phyloP scores from a whole-genome alignment of 331 rosid genomes.

The Stylosanthes scabra region DNA sequence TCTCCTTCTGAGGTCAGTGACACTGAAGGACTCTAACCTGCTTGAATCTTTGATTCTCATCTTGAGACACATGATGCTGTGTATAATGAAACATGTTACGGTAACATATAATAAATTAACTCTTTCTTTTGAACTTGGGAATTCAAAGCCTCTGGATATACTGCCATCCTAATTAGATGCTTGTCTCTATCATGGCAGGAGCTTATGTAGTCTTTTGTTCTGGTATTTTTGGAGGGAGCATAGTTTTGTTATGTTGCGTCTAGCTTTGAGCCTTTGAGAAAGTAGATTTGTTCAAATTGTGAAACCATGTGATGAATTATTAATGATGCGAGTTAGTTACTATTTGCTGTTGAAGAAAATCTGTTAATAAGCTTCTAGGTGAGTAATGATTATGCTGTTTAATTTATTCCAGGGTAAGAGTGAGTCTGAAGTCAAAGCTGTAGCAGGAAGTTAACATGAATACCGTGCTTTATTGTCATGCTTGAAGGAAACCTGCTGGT shows the following conservation, averaged over 20 bases:
- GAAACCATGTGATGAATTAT: not conserved
- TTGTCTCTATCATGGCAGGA: not conserved
- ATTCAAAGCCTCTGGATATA: not conserved
- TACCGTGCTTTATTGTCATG: conserved; percentile 24
- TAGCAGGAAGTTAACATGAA: conserved; percentile 57
- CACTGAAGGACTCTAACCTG: conserved; percentile 15
- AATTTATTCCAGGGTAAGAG: conserved; percentile 63
- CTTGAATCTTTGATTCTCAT: no score
- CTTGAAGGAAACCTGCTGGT: conserved; percentile 19
- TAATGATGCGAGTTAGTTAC: not conserved
- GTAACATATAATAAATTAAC: not conserved
- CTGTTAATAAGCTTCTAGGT: conserved; percentile 17
- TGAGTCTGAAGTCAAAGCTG: conserved; percentile 65
- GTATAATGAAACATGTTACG: not conserved
- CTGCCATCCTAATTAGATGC: not conserved
- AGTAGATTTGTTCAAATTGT: not conserved
- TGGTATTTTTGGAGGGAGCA: not conserved
- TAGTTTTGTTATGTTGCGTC: not conserved
- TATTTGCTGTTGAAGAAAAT: not conserved
- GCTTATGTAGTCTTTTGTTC: not conserved
- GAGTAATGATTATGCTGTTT: conserved; percentile 22
- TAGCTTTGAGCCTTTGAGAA: conserved; percentile 7
- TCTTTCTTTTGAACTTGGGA: conserved; percentile 23
- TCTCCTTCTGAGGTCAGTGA: conserved; percentile 69
- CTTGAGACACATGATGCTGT: conserved; percentile 8